Percentiles rank a stretch among this genome's conserved stretches.
phyloP scores from a whole-genome alignment of 805 yeast species.

The Nadsonia fulvescens region DNA sequence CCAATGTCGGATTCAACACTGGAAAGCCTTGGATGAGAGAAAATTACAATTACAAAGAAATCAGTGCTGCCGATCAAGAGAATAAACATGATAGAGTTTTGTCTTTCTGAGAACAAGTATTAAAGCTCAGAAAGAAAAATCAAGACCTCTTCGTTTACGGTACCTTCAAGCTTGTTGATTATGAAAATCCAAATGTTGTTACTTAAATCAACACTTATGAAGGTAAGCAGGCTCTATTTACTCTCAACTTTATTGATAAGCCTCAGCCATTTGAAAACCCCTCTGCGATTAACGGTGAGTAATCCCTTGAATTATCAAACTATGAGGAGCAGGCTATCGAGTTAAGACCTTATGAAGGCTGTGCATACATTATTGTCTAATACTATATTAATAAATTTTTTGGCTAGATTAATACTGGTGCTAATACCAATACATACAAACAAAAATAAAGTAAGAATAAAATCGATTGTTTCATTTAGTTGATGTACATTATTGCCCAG shows the following conservation, averaged over 20 bases:
- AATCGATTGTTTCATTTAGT: no score
- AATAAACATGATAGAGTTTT: slow-evolving; percentile 29
- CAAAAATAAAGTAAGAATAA: no score
- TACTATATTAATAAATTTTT: no score
- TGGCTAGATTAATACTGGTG: no score
- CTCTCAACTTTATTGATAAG: slow-evolving; percentile 1
- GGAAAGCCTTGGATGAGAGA: slow-evolving; percentile 36
- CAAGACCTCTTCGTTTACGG: slow-evolving; percentile 29
- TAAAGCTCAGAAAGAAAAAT: slow-evolving; percentile 26
- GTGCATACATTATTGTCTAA: no score
- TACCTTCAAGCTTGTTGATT: slow-evolving; percentile 24
- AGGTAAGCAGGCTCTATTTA: slow-evolving; percentile 1
- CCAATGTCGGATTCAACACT: slow-evolving; percentile 28
- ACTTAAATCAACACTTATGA: slow-evolving; percentile 16
- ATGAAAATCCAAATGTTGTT: slow-evolving; percentile 25
- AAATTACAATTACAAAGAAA: slow-evolving; percentile 29
- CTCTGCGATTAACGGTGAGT: slow-evolving; percentile 1
- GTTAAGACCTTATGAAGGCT: no score
- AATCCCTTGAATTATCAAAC: no score
- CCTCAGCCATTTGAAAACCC: slow-evolving; percentile 1
- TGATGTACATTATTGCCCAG: no score
- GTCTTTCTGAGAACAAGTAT: slow-evolving; percentile 27
- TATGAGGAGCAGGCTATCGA: no score
- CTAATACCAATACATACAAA: no score
- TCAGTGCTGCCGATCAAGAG: slow-evolving; percentile 30